Evolutionary conservation across 1,284 basidiomycete species (phyloP), one percentile per base, ranked within the genome.

Genomic region (Takashimella koratensis): DNA sequence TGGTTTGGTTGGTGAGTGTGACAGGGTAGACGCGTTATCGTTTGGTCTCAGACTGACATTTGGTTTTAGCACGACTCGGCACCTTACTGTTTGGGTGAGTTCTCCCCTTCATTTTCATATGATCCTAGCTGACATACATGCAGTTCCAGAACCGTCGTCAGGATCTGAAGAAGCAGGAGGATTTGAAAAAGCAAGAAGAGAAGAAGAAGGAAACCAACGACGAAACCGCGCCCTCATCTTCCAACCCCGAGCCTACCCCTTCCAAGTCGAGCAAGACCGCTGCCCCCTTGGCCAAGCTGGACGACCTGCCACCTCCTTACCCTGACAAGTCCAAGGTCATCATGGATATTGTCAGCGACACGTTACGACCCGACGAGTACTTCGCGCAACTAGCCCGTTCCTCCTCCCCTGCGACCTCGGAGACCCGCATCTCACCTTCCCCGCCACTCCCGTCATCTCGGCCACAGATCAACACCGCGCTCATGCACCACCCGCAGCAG

Each of bases 1-100:
- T 57, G 65, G 65, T 52, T 66, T 59, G 54, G 62, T 46, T 51
- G 58, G 55, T 54, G 54, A 55, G 57, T 56, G 25, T 43, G n/a
- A n/a, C n/a, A n/a, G n/a, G n/a, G n/a, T n/a, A 8, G 42, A 43
- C 42, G 8, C 41, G 41, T 22, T 22, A 42, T 42, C 41, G 22
- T 20, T 42, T 42, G 19, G 41, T 19, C 41, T 42, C 19, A 8
- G 30, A 36, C 30, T 36, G 30, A 36, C 16, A 16, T 36, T 36
- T 36, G 30, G 8, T 36, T 16, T 8, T 36, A 58, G 58, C 47
- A 60, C 58, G 10, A 60, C 58, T 21, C 55, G 58, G 19, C 58
- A 60, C 44, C 51, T 60, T 11, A 60, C 58, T 5, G 58, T 60
- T 27, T 60, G 58, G 30, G 30, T 36, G 16, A 36, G 30, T 36